These are phyloP conservation scores for Hypericum perforatum DNA, from an alignment of 345 rosid species.

Conservation along the genomic window DNA sequence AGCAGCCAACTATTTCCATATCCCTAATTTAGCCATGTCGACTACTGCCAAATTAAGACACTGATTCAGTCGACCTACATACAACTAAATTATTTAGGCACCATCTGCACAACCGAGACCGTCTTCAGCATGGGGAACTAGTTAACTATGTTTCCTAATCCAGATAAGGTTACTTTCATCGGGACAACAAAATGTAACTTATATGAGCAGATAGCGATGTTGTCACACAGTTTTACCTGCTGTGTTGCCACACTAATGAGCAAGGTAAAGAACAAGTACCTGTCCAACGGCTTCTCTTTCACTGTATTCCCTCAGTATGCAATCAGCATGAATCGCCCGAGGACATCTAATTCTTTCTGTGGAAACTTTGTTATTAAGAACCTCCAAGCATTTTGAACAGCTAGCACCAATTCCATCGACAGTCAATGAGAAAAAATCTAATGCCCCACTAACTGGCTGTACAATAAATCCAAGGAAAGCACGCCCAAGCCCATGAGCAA, in stretches of 20 bases:
- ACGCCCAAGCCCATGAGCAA: constrained; percentile 92
- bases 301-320: constrained; percentile 68
- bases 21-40: too few relatives aligned
- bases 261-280: constrained; percentile 29
- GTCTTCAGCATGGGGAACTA: too few relatives aligned
- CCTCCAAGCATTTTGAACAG: constrained; percentile 80
- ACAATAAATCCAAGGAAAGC: constrained; percentile 75
- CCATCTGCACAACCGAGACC: too few relatives aligned
- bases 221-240: too few relatives aligned
- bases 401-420: constrained; percentile 95
- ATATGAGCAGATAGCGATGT: too few relatives aligned
- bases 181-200: too few relatives aligned
- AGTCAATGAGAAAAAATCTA: constrained; percentile 89
- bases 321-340: constrained; percentile 69
- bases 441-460: constrained; percentile 94
- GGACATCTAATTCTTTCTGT: constrained; percentile 81
- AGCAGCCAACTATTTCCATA: not conserved
- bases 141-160: too few relatives aligned
- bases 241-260: not conserved
- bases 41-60: too few relatives aligned
- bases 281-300: constrained; percentile 92
- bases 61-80: not conserved
- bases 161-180: too few relatives aligned
- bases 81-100: too few relatives aligned
- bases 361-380: constrained; percentile 51